Conservation (phyloP, 805 yeast species). For the Wickerhamiella nectarea region DNA sequence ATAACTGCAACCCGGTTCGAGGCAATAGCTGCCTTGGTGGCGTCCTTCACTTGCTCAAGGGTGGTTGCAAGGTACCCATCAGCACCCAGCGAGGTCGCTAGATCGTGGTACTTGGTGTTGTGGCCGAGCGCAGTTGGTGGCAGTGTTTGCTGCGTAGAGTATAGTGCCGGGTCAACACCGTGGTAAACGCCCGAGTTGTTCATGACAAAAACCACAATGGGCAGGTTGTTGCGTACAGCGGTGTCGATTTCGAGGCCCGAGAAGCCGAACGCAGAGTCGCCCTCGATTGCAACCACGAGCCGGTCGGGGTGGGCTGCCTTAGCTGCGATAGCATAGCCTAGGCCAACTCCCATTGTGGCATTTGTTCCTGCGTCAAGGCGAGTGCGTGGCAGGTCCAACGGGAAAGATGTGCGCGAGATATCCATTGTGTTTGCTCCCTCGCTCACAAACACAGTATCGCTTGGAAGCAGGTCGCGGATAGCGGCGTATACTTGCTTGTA, state of each 20-base stretch:
- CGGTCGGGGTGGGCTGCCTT: conserved; percentile 33
- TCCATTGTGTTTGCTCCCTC: conserved; percentile 80
- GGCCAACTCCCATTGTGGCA: conserved; percentile 67
- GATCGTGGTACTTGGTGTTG: conserved; percentile 42
- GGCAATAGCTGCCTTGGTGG: conserved; percentile 28
- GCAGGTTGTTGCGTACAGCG: conserved; percentile 40
- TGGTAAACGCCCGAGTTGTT: conserved; percentile 64
- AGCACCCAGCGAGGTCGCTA: conserved; percentile 46
- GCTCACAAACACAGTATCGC: conserved; percentile 31
- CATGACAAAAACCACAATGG: conserved; percentile 49
- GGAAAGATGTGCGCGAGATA: conserved; percentile 47
- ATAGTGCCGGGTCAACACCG: conserved; percentile 34
- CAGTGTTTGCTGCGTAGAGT: conserved; percentile 23
- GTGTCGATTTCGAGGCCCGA: conserved; percentile 65
- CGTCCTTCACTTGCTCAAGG: conserved; percentile 29
- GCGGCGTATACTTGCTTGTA: conserved; percentile 43
- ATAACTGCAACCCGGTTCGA: conserved; percentile 33
- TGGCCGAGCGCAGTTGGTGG: conserved; percentile 50
- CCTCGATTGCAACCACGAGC: conserved; percentile 47
- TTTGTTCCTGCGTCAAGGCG: conserved; percentile 62
- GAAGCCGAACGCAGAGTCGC: conserved; percentile 69
- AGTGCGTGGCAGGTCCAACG: conserved; percentile 37
- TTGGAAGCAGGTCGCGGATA: conserved; percentile 31
- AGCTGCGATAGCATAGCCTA: conserved; percentile 57
- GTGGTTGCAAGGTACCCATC: conserved; percentile 36